These are phyloP conservation scores for Coprinellus aureogranulatus DNA, from an alignment of 768 basidiomycete genomes.

Conservation along the genomic window DNA sequence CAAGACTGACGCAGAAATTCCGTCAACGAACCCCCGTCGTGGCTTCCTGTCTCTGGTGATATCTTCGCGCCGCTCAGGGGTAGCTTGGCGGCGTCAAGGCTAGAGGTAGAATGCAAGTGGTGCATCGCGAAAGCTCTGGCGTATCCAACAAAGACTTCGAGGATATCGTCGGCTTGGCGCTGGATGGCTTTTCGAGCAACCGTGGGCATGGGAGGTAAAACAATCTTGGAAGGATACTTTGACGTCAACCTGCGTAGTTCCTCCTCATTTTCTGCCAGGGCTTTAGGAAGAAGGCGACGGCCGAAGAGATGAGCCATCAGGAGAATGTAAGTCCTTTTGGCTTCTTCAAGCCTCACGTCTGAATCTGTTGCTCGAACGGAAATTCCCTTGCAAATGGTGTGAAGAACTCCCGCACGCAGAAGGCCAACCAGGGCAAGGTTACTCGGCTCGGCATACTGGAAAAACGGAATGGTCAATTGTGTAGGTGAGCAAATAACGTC, in stretches of 20 bases:
- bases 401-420: constrained; percentile 56
- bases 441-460: constrained; percentile 61
- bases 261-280: constrained; percentile 38
- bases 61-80: background rate
- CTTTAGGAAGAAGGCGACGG: constrained; percentile 48
- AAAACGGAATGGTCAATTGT: background rate
- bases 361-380: constrained; percentile 2
- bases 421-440: constrained; percentile 65
- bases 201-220: constrained; percentile 49
- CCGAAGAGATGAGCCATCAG: constrained; percentile 68
- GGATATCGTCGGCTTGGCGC: constrained; percentile 48
- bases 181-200: constrained; percentile 39
- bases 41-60: background rate
- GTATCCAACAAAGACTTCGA: constrained; percentile 53
- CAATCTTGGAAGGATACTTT: constrained; percentile 54
- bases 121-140: constrained; percentile 44
- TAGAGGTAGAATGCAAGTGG: background rate
- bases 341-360: constrained; percentile 34
- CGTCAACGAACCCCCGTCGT: constrained; percentile 25
- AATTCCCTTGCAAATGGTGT: constrained; percentile 43
- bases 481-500: background rate
- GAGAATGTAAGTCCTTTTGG: constrained; percentile 49
- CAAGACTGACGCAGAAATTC: constrained; percentile 36
- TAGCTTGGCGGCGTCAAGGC: background rate
- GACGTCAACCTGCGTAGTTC: constrained; percentile 29